These are phyloP conservation scores for Fusarium ramigenum DNA, from an alignment of 2,329 filamentous ascomycete species.

Conservation along the genomic window DNA sequence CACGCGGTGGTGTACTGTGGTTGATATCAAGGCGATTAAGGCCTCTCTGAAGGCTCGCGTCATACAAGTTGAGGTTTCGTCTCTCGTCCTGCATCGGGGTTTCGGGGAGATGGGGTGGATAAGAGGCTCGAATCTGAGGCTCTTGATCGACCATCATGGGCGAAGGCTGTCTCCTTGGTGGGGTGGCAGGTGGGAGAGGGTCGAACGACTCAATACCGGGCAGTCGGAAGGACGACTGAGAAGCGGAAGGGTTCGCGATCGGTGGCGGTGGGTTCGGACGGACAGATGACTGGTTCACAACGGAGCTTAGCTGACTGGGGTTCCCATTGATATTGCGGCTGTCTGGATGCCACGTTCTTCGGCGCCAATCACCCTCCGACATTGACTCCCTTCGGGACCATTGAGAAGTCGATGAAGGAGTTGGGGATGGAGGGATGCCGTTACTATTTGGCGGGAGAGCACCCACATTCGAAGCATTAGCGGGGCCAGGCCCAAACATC, in stretches of 20 bases:
- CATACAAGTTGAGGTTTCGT: conserved; percentile 67
- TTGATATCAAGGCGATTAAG: conserved; percentile 74
- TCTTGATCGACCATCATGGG: conserved; percentile 80
- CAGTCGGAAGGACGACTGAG: conserved; percentile 72
- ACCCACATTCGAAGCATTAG: conserved; percentile 64
- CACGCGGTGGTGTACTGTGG: conserved; percentile 59
- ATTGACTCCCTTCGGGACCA: conserved; percentile 74
- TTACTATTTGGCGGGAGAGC: conserved; percentile 66
- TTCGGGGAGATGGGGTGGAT: conserved; percentile 44
- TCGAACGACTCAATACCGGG: conserved; percentile 95
- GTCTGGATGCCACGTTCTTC: conserved; percentile 91
- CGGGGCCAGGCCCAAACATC: conserved; percentile 61
- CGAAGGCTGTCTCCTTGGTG: conserved; percentile 71
- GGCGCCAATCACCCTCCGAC: conserved; percentile 79
- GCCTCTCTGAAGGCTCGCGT: conserved; percentile 72
- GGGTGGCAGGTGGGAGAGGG: conserved; percentile 72
- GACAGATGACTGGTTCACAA: conserved; percentile 73
- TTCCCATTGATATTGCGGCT: conserved; percentile 71
- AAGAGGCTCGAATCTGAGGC: conserved; percentile 47
- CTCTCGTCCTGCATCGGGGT: conserved; percentile 55
- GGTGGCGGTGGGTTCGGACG: conserved; percentile 64
- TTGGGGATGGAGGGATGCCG: conserved; percentile 72
- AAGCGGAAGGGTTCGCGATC: conserved; percentile 57
- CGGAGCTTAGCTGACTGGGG: conserved; percentile 78
- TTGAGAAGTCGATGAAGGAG: conserved; percentile 68